Conservation (phyloP, 1,284 basidiomycete species). For the Schizophyllum commune region DNA sequence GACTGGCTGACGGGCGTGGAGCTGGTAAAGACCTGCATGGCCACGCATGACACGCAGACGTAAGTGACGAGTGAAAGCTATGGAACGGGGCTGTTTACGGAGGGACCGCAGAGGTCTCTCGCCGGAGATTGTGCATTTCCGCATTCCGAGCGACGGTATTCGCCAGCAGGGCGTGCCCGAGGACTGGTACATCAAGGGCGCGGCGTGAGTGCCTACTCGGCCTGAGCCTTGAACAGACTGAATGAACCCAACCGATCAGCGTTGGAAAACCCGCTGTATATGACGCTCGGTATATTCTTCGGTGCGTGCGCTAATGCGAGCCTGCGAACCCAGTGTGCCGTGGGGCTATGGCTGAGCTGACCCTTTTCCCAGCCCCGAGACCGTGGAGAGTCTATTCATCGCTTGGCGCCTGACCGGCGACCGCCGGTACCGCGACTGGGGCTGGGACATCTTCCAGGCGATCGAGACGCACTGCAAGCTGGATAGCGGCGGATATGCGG, state of each 20-base stretch:
- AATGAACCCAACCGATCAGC: conserved; percentile 20
- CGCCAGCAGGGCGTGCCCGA: conserved; percentile 17
- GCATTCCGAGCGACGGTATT: conserved; percentile 45
- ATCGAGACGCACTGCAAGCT: conserved; percentile 65
- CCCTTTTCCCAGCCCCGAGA: conserved; percentile 66
- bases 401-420: conserved; percentile 85
- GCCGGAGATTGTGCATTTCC: conserved; percentile 80
- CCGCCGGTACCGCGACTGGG: conserved; percentile 62
- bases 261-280: conserved; percentile 45
- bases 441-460: conserved; percentile 71
- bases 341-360: neutral
- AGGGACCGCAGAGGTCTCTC: conserved; percentile 54
- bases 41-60: conserved; percentile 82
- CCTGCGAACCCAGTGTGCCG: neutral
- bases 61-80: conserved; percentile 29
- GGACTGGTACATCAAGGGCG: conserved; percentile 88
- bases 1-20: conserved; percentile 83
- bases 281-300: conserved; percentile 88
- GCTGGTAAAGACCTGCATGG: conserved; percentile 82
- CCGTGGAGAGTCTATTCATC: conserved; percentile 89
- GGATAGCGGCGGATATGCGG: conserved; percentile 58
- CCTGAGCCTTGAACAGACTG: neutral
- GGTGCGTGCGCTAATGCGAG: conserved; percentile 31
- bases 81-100: conserved; percentile 1
- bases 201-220: conserved; percentile 31